A percentile compares a stretch with the other conserved stretches of the same genome.
Evolutionary conservation across 352 stramenopile species (phyloP).

Genomic region (Pythium chondricola): DNA sequence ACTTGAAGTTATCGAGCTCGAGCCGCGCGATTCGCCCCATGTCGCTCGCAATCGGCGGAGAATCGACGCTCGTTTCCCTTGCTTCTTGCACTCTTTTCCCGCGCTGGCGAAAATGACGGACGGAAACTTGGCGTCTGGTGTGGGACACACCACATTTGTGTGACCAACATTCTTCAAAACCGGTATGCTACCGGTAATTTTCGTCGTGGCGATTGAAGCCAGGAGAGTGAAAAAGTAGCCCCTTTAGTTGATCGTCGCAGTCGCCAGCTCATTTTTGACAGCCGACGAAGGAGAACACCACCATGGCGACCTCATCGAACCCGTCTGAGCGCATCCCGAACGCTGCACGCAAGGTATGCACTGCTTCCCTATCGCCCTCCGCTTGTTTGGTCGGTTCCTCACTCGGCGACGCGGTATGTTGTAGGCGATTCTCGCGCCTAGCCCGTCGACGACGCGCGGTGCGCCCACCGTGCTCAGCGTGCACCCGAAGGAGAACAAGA

Average conservation of each 20-base stretch:
- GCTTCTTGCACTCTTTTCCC: conserved; percentile 8
- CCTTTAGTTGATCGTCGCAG: neutral
- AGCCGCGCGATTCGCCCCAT: conserved; percentile 90
- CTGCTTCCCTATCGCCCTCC: neutral
- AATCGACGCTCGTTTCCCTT: conserved; percentile 20
- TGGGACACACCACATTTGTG: conserved; percentile 2
- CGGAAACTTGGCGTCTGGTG: no score
- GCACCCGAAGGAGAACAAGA: conserved; percentile 82
- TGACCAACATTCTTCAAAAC: neutral
- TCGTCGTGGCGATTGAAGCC: no score
- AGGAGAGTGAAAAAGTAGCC: no score
- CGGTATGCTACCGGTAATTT: no score
- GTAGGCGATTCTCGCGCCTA: conserved; percentile 59
- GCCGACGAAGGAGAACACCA: neutral
- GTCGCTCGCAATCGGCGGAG: neutral
- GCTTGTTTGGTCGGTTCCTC: neutral
- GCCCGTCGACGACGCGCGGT: conserved; percentile 66
- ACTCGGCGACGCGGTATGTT: neutral
- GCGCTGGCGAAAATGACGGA: no score
- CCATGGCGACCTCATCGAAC: conserved; percentile 51
- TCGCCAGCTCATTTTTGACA: neutral
- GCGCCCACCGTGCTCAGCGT: conserved; percentile 60
- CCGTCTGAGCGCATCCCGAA: conserved; percentile 59
- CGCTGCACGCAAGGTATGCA: conserved; percentile 32
- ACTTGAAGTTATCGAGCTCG: conserved; percentile 99